Base-by-base conservation (phyloP, 805 yeast genomes). In the Teunomyces gatunensis region DNA sequence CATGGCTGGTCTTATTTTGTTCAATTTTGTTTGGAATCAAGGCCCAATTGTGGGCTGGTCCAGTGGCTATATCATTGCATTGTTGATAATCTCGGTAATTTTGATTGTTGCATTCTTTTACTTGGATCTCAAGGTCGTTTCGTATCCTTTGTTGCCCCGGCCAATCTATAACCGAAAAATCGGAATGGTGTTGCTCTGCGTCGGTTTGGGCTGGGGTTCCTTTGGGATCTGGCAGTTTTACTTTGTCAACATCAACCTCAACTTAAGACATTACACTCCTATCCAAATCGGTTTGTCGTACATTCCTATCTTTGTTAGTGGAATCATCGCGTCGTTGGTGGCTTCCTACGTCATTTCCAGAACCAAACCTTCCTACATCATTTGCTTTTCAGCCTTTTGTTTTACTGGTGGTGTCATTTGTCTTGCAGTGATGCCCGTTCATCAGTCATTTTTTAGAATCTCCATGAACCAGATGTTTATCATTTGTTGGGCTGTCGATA, bases 171-270 rank as follows among this genome's bases (percentile, higher is more conserved):
- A 70, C 44, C 47, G 63, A 5, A 73, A 77, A 39, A 71, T 76
- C 20, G 69, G 75, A 0, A 59, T 82, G 48, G 78, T 83, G 1
- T 64, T 87, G 37, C 54, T 65, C 1, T 71, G 80, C 36, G 67
- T 84, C 30, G 71, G 79, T 2, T 65, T 81, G 5, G 92, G 92
- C 0, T 87, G 94, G 94, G 84, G 88, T 1, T 77, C 87, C 15
- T 87, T 86, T 66, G 90, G 92, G 2, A 71, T 85, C 23, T 85
- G 87, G 83, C 69, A 83, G n/a, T 85, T 71, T 57, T 86, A 84
- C 63, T 77, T 77, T 49, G 81, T 79, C 74, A 70, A 74, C 23
- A 74, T 81, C 42, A 55, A 77, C 27, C 55, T 78, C 46, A 77
- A 80, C 45, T 57, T 85, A 23, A 71, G 84, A n/a, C 58, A 69